These are phyloP conservation scores for Sugiyamaella sp. DNA, from an alignment of 1,139 yeast genomes.

Conservation along the genomic window DNA sequence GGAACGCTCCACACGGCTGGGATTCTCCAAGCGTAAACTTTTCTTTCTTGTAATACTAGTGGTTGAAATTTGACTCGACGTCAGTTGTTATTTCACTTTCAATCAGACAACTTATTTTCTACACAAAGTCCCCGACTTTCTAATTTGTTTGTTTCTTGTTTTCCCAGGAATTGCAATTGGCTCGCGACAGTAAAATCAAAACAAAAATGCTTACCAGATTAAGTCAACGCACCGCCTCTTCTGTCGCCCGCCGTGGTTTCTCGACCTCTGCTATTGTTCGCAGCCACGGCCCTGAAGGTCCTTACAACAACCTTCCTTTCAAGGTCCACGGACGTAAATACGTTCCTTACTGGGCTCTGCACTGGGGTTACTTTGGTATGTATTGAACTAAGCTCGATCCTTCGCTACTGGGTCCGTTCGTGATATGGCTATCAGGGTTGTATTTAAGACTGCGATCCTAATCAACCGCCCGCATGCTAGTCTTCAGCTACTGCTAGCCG, in stretches of 20 bases:
- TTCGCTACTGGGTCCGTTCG: background rate
- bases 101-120: background rate
- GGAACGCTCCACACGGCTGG: constrained; percentile 6
- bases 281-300: constrained; percentile 72
- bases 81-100: constrained; percentile 6
- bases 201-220: constrained; percentile 30
- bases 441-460: too few relatives aligned
- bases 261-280: constrained; percentile 38
- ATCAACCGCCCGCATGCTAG: too few relatives aligned
- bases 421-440: too few relatives aligned
- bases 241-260: constrained; percentile 38
- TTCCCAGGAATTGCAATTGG: constrained; percentile 4
- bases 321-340: constrained; percentile 83
- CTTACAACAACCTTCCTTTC: constrained; percentile 91
- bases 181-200: background rate
- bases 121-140: background rate
- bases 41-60: constrained; percentile 15
- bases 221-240: constrained; percentile 32
- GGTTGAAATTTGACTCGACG: constrained; percentile 10
- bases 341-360: constrained; percentile 79
- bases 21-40: background rate
- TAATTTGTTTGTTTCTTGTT: background rate
- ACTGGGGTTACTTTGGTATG: constrained; percentile 75
- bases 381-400: too few relatives aligned
- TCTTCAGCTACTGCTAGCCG: too few relatives aligned